Percentiles rank a stretch among this genome's conserved stretches.
Conservation (phyloP, 768 basidiomycete genomes). For the Russula brevipes region DNA sequence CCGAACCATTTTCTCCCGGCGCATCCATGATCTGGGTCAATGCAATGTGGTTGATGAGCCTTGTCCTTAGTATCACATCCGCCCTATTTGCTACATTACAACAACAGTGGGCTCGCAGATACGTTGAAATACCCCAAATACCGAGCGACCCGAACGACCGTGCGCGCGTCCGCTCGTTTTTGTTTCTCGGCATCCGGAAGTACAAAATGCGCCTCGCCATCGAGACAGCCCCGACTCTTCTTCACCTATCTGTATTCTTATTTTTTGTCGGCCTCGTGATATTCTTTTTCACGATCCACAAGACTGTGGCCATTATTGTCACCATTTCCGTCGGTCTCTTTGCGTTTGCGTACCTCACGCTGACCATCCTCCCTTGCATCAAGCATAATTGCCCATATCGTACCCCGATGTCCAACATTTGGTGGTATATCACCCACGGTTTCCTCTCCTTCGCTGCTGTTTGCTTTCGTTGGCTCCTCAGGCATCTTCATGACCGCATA, state of each 20-base stretch:
- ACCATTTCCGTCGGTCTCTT: constrained; percentile 3
- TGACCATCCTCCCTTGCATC: constrained; percentile 7
- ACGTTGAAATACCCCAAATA: constrained; percentile 5
- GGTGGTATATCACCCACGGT: background rate
- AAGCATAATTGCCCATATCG: background rate
- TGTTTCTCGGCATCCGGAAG: constrained; percentile 9
- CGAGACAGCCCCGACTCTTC: constrained; percentile 10
- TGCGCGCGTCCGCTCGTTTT: constrained; percentile 14
- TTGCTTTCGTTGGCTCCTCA: background rate
- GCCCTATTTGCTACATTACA: constrained; percentile 15
- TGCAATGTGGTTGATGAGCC: constrained; percentile 18
- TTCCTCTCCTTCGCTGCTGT: background rate
- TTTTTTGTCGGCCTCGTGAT: constrained; percentile 17
- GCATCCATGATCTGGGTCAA: constrained; percentile 12
- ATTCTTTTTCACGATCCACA: constrained; percentile 9
- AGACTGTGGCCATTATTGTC: constrained; percentile 8
- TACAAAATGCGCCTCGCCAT: constrained; percentile 1
- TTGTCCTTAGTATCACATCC: constrained; percentile 17
- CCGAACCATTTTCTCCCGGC: background rate
- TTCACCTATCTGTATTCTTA: constrained; percentile 17
- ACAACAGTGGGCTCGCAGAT: constrained; percentile 18
- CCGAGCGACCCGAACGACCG: constrained; percentile 1
- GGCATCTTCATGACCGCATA: background rate
- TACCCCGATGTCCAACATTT: background rate
- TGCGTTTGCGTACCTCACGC: background rate